Percentiles rank a stretch among this genome's conserved stretches.
These are phyloP conservation scores for Pueraria montana DNA, from an alignment of 306 rosid species.

Conservation along the genomic window DNA sequence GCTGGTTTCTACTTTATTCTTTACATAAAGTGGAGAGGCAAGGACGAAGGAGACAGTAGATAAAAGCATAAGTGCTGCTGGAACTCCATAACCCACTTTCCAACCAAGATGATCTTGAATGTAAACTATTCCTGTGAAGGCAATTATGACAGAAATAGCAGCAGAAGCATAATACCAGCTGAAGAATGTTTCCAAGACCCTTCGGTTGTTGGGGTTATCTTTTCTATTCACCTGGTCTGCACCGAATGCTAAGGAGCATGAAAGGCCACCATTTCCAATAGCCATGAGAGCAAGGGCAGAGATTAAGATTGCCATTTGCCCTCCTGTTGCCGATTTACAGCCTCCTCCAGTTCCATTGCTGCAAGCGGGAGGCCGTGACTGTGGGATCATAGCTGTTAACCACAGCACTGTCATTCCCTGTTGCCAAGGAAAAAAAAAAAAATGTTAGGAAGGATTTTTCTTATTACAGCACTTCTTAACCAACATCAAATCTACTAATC, in stretches of 20 bases:
- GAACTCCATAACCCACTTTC: constrained; percentile 77
- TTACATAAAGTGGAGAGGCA: constrained; percentile 70
- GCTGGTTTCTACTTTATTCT: constrained; percentile 55
- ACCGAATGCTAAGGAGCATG: constrained; percentile 76
- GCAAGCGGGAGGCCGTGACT: constrained; percentile 65
- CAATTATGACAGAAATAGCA: constrained; percentile 58
- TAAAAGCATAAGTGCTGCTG: constrained; percentile 66
- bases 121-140: constrained; percentile 65
- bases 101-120: constrained; percentile 72
- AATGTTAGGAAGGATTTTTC: not conserved
- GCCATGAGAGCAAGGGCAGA: constrained; percentile 60
- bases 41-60: constrained; percentile 57
- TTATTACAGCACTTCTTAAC: not conserved
- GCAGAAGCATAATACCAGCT: constrained; percentile 73
- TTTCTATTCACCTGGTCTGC: constrained; percentile 72
- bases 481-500: too few relatives aligned
- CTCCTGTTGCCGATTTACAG: constrained; percentile 59
- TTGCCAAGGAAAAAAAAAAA: not conserved
- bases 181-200: constrained; percentile 68
- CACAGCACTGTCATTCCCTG: constrained; percentile 74
- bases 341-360: constrained; percentile 19
- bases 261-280: constrained; percentile 76
- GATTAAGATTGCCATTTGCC: constrained; percentile 58
- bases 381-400: constrained; percentile 76
- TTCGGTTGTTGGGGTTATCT: constrained; percentile 59